phyloP scores from a whole-genome alignment of 2,329 filamentous ascomycete genomes.

The Trichoderma afroharzianum region DNA sequence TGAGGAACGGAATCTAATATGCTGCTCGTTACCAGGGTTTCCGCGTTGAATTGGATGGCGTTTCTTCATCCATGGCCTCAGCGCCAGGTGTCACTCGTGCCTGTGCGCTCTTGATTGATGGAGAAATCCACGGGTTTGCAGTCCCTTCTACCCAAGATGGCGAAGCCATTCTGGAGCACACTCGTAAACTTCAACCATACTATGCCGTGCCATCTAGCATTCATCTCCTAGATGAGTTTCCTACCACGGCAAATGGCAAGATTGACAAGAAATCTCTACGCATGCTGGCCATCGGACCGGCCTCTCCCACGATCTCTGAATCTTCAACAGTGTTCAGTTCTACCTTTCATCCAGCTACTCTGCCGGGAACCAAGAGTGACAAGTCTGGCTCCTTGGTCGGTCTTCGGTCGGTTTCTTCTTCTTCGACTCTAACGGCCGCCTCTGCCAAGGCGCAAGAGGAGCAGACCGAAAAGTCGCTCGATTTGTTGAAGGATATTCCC shows the following conservation, averaged over 20 bases:
- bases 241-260: conserved; percentile 54
- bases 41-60: conserved; percentile 57
- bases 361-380: conserved; percentile 1
- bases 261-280: conserved; percentile 49
- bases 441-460: conserved; percentile 23
- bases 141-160: conserved; percentile 35
- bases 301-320: conserved; percentile 6
- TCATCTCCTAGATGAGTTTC: conserved; percentile 41
- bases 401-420: conserved; percentile 29
- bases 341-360: neutral
- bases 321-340: conserved; percentile 14
- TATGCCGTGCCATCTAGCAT: conserved; percentile 51
- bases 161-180: conserved; percentile 37
- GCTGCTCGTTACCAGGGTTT: conserved; percentile 42
- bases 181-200: conserved; percentile 47
- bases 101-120: conserved; percentile 45
- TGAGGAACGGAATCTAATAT: neutral
- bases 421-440: conserved; percentile 30
- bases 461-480: conserved; percentile 26
- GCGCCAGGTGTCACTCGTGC: conserved; percentile 45
- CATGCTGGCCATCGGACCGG: conserved; percentile 27
- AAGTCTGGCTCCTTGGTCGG: conserved; percentile 26
- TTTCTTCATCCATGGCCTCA: conserved; percentile 47
- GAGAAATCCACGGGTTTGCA: conserved; percentile 50
- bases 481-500: conserved; percentile 34